Conservation (phyloP, 139 green algal species). For the Monoraphidium neglectum region DNA sequence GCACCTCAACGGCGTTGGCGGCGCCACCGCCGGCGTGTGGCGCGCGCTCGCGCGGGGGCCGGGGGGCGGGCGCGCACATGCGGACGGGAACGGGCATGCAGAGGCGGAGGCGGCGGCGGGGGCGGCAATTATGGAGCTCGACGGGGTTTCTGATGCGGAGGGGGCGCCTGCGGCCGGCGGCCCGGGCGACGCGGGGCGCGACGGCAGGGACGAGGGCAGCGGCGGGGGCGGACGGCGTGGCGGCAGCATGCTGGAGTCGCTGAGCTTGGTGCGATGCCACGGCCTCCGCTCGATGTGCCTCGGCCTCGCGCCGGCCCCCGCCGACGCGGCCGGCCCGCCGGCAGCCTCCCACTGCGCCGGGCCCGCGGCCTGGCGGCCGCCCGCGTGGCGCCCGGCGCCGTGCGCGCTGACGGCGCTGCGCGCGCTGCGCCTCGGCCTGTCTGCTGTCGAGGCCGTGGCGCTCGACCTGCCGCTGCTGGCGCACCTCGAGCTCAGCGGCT, state of each 20-base stretch:
- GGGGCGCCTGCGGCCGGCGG: background rate
- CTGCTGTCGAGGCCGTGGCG: slow-evolving; percentile 39
- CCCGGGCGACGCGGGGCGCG: background rate
- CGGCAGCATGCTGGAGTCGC: slow-evolving; percentile 29
- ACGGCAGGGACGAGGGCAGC: background rate
- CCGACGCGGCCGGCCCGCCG: slow-evolving; percentile 8
- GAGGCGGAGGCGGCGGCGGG: background rate
- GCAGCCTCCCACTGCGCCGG: too few relatives aligned
- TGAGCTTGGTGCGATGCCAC: slow-evolving; percentile 56
- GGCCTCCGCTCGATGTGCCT: slow-evolving; percentile 45
- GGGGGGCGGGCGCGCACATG: background rate
- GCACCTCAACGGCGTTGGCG: slow-evolving; percentile 55
- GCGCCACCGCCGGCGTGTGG: slow-evolving; percentile 48
- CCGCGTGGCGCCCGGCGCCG: too few relatives aligned
- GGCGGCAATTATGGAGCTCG: background rate
- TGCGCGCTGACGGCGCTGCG: background rate
- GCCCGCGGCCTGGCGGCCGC: too few relatives aligned
- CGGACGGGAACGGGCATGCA: background rate
- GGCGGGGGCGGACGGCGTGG: background rate
- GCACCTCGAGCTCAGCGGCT: slow-evolving; percentile 53
- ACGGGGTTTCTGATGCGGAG: background rate
- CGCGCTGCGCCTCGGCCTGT: slow-evolving; percentile 51
- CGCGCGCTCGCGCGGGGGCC: slow-evolving; percentile 6
- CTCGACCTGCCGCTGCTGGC: slow-evolving; percentile 48
- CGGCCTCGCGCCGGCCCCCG: slow-evolving; percentile 44